phyloP scores from a whole-genome alignment of 176 grass and related monocot genomes.

The Tillandsia leiboldiana region DNA sequence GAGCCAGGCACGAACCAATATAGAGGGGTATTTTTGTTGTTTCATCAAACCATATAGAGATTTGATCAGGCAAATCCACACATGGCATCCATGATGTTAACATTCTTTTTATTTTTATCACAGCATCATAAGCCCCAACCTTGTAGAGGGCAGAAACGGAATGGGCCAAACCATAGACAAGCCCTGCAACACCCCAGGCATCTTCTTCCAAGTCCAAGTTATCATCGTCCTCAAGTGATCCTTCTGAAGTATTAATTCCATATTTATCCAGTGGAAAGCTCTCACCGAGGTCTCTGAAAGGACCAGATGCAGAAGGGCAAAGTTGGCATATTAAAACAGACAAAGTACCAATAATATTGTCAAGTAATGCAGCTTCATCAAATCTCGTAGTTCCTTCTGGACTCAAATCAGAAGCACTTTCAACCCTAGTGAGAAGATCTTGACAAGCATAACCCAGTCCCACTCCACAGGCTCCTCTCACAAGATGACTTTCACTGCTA shows the following conservation, averaged over 20 bases:
- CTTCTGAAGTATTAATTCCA: constrained; percentile 31
- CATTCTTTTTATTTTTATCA: constrained; percentile 69
- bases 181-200: constrained; percentile 72
- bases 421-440: constrained; percentile 44
- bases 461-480: constrained; percentile 76
- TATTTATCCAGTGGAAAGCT: constrained; percentile 9
- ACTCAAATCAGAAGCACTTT: constrained; percentile 33
- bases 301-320: constrained; percentile 46
- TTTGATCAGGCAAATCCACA: constrained; percentile 14
- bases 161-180: constrained; percentile 65
- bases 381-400: constrained; percentile 30
- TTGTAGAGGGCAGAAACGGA: constrained; percentile 63
- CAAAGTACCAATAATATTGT: constrained; percentile 52
- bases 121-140: constrained; percentile 49
- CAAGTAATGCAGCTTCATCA: constrained; percentile 42
- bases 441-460: constrained; percentile 74
- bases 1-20: constrained; percentile 70
- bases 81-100: constrained; percentile 68
- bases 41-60: constrained; percentile 35
- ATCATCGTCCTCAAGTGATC: constrained; percentile 34
- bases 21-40: constrained; percentile 40
- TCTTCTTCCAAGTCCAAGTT: constrained; percentile 60
- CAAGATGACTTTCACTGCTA: constrained; percentile 67
- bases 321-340: constrained; percentile 35
- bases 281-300: constrained; percentile 44